These are phyloP conservation scores for Aspergillus conjunctus DNA, from an alignment of 495 filamentous ascomycete species.

Conservation along the genomic window DNA sequence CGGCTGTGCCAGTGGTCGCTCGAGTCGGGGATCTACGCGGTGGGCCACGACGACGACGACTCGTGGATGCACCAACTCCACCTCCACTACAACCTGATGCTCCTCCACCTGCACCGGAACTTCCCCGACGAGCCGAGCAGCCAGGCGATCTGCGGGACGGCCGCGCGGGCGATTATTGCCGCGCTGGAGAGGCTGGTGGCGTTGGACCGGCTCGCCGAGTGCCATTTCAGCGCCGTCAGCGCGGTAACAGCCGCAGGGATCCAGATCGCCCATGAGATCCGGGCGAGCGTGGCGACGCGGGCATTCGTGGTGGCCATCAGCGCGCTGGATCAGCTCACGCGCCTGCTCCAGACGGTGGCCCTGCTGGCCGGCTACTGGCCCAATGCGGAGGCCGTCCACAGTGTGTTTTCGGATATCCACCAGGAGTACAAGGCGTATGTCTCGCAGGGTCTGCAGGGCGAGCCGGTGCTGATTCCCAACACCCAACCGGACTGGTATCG, in stretches of 20 bases:
- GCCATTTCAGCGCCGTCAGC: constrained; percentile 19
- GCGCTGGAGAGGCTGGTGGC: background rate
- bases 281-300: background rate
- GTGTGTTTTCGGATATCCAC: constrained; percentile 15
- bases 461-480: background rate
- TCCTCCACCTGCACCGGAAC: constrained; percentile 21
- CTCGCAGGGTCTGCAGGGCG: background rate
- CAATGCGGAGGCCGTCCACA: constrained; percentile 23
- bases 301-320: background rate
- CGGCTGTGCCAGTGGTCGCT: background rate
- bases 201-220: constrained; percentile 5
- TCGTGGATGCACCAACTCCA: constrained; percentile 25
- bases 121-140: background rate
- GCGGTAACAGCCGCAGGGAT: constrained; percentile 14
- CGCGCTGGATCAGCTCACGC: background rate
- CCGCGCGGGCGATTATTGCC: background rate
- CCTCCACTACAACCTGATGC: constrained; percentile 24
- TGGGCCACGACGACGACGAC: background rate
- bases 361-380: constrained; percentile 17
- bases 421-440: constrained; percentile 3
- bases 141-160: background rate
- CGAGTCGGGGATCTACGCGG: background rate
- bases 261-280: constrained; percentile 6
- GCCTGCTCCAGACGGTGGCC: background rate
- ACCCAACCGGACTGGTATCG: background rate